These are phyloP conservation scores for Chlamydomonas schloesseri DNA, from an alignment of 139 green algal species.

Conservation along the genomic window DNA sequence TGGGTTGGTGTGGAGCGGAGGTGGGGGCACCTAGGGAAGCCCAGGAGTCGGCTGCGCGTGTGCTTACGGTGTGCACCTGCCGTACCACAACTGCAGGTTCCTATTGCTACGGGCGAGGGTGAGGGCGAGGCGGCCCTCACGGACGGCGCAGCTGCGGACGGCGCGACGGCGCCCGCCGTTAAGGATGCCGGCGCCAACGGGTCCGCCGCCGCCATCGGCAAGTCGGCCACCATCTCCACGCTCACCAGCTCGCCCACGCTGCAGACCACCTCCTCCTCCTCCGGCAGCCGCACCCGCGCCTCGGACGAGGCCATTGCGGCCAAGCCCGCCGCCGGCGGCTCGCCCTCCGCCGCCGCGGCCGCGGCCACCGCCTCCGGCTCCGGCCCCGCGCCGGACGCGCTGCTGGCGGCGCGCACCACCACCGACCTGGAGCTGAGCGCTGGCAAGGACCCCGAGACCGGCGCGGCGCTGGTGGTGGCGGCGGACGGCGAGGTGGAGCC, in stretches of 20 bases:
- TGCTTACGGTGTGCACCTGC: too few relatives aligned
- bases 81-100: too few relatives aligned
- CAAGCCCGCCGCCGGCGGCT: not conserved
- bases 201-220: not conserved
- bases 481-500: not conserved
- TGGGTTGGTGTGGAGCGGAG: too few relatives aligned
- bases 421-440: too few relatives aligned
- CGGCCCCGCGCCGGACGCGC: too few relatives aligned
- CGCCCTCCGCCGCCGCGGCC: not conserved
- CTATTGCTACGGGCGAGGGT: too few relatives aligned
- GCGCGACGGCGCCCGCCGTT: too few relatives aligned
- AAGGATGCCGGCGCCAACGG: not conserved
- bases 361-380: not conserved
- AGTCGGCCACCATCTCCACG: not conserved
- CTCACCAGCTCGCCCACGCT: not conserved
- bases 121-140: not conserved
- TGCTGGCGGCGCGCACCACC: too few relatives aligned
- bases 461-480: not conserved
- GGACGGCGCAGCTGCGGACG: not conserved
- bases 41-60: too few relatives aligned
- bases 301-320: not conserved
- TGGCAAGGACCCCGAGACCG: too few relatives aligned
- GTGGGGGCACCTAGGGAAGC: too few relatives aligned
- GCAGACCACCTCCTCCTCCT: not conserved
- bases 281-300: too few relatives aligned